Evolutionary conservation across 208 protist genomes (phyloP), one percentile per base, ranked within the genome.

Genomic region (Trypanosoma lewisi): DNA sequence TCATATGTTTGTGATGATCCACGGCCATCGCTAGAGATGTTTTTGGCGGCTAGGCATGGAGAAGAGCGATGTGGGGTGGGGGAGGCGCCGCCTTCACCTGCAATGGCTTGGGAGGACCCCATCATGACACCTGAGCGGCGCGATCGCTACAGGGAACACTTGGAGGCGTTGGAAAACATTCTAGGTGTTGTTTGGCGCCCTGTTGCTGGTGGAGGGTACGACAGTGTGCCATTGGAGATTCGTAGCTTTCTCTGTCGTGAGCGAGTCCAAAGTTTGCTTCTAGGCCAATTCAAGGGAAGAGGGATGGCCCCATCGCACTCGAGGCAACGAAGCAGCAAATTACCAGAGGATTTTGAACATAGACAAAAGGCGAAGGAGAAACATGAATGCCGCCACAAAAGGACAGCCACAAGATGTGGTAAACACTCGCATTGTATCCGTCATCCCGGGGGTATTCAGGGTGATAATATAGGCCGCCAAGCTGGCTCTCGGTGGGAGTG

Each of bases 111-210:
- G 52, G 28, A 54, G 3, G 19, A 50, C 5, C 4, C 55, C 8
- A 61, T 52, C 19, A 9, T 45, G 16, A 57, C 49, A 48, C 47
- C 39, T 49, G 47, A 53, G 39, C 37, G 66, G 34, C 45, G 57
- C 17, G 19, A 42, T 37, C 34, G 58, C 23, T 73, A 73, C 34
- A 60, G 31, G 37, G 54, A 33, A 33, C 67, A 67, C 51, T 66
- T 73, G 28, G 5, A 49, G 21, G 67, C 67, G 17, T 30, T 73
- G 25, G 67, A 73, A 37, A 51, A 62, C 47, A 19, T 73, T 14
- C 52, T 73, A 34, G 67, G 59, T 49, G 27, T 73, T 54, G 25
- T 37, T 44, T 67, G 37, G 52, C 14, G 4, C 44, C 28, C 45
- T 36, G 31, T 41, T 59, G 27, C 14, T 27, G 17, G 16, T 30